A percentile compares a stretch with the other conserved stretches of the same genome.
Evolutionary conservation across 2,329 filamentous ascomycete species (phyloP).

Genomic region (Aspergillus ruber): DNA sequence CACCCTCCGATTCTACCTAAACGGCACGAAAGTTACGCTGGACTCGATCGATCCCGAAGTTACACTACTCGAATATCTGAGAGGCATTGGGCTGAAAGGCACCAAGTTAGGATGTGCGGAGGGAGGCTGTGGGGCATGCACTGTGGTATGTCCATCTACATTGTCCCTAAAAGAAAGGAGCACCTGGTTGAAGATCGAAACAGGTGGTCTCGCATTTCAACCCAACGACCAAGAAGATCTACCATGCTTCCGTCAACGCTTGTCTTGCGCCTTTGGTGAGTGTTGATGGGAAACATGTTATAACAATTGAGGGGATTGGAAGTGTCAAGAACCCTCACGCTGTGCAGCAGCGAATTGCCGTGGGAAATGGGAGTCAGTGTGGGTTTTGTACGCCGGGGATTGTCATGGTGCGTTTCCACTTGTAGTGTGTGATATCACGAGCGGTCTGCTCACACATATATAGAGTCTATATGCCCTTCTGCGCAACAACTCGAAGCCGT

Average conservation of each 20-base stretch:
- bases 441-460: too few species aligned
- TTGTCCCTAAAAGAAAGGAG: slow-evolving; percentile 28
- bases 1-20: slow-evolving; percentile 85
- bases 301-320: slow-evolving; percentile 85
- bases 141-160: slow-evolving; percentile 66
- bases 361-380: slow-evolving; percentile 71
- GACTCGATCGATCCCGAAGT: slow-evolving; percentile 86
- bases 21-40: slow-evolving; percentile 80
- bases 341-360: slow-evolving; percentile 80
- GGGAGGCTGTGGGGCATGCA: slow-evolving; percentile 93
- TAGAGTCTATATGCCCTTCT: slow-evolving; percentile 40
- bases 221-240: slow-evolving; percentile 79
- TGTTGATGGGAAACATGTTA: slow-evolving; percentile 70
- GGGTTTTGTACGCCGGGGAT: slow-evolving; percentile 88
- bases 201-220: slow-evolving; percentile 70
- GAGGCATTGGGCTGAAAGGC: slow-evolving; percentile 82
- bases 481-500: slow-evolving; percentile 65
- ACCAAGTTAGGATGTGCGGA: slow-evolving; percentile 94
- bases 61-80: slow-evolving; percentile 85
- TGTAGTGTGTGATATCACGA: too few species aligned
- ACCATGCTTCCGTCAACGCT: slow-evolving; percentile 94
- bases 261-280: slow-evolving; percentile 79
- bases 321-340: slow-evolving; percentile 73
- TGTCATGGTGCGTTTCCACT: slow-evolving; percentile 53
- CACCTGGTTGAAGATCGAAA: slow-evolving; percentile 14